These are phyloP conservation scores for Peronosclerospora sorghi DNA, from an alignment of 352 stramenopile genomes.

Conservation along the genomic window DNA sequence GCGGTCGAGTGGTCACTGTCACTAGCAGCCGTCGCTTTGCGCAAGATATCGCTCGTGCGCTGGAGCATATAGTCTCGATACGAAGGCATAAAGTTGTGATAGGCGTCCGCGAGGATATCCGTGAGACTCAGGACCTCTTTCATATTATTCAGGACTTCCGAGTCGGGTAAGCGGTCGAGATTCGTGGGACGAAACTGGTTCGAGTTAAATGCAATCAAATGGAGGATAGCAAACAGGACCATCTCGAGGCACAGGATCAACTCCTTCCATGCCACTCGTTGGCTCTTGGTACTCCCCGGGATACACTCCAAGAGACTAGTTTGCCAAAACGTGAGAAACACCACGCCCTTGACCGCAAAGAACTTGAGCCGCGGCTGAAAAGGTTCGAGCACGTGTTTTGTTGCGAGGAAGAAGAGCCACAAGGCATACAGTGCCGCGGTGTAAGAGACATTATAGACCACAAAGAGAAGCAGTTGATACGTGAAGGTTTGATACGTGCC, in stretches of 20 bases:
- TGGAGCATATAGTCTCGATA: slow-evolving; percentile 83
- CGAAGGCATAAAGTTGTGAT: slow-evolving; percentile 83
- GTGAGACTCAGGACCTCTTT: slow-evolving; percentile 78
- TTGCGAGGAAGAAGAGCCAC: slow-evolving; percentile 86
- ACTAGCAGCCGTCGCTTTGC: slow-evolving; percentile 33
- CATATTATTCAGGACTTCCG: slow-evolving; percentile 82
- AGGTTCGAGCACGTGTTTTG: slow-evolving; percentile 70
- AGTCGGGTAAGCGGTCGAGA: slow-evolving; percentile 54
- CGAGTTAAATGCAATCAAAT: slow-evolving; percentile 71
- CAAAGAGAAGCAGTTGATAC: slow-evolving; percentile 71
- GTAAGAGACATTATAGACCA: slow-evolving; percentile 90
- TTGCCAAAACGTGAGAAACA: slow-evolving; percentile 92
- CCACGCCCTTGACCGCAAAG: slow-evolving; percentile 86
- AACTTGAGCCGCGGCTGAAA: slow-evolving; percentile 89
- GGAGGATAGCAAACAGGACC: slow-evolving; percentile 71
- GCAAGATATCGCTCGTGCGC: slow-evolving; percentile 38
- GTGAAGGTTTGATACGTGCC: slow-evolving; percentile 63
- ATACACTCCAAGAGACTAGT: slow-evolving; percentile 77
- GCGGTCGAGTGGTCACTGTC: slow-evolving; percentile 30
- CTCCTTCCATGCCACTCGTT: slow-evolving; percentile 86
- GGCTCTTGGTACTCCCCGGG: slow-evolving; percentile 73
- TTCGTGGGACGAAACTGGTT: slow-evolving; percentile 80
- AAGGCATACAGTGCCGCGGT: slow-evolving; percentile 84
- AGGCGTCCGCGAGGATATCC: slow-evolving; percentile 69
- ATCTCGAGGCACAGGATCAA: slow-evolving; percentile 87